Evolutionary conservation across 345 rosid species (phyloP).

Genomic region (Rhodamnia argentea): DNA sequence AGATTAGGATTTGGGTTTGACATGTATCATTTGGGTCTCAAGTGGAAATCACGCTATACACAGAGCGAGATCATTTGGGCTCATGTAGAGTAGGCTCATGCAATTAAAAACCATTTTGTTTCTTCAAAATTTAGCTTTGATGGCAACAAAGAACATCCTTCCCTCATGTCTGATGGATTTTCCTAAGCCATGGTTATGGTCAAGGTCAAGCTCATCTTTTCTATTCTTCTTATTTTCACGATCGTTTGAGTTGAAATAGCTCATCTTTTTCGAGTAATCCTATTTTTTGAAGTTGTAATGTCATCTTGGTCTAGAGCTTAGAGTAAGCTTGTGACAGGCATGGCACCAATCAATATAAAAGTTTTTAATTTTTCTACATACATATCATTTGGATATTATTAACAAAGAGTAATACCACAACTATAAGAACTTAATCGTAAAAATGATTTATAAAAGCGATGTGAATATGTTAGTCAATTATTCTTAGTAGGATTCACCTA

Average conservation of each 20-base stretch:
- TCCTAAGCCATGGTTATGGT: neutral
- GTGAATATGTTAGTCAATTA: neutral
- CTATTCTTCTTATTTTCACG: neutral
- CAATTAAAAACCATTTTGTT: neutral
- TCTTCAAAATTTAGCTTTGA: neutral
- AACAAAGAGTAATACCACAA: fast-evolving
- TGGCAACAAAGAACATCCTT: neutral
- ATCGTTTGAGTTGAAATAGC: neutral
- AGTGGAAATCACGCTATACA: too few species aligned
- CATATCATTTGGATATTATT: neutral
- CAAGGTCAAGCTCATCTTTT: neutral
- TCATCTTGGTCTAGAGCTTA: fast-evolving
- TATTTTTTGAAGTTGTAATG: neutral
- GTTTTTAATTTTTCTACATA: neutral
- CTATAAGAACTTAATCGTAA: neutral
- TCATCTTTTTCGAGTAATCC: neutral
- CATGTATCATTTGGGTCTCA: too few species aligned
- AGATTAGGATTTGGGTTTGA: too few species aligned
- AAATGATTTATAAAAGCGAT: neutral
- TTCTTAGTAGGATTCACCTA: neutral
- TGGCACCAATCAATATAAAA: neutral
- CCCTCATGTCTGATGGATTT: neutral
- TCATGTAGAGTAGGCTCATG: neutral
- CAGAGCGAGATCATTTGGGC: neutral
- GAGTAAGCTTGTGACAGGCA: fast-evolving